A percentile compares a stretch with the other conserved stretches of the same genome.
Conservation (phyloP, 1,284 basidiomycete species). For the Phellopilus nigrolimitatus region DNA sequence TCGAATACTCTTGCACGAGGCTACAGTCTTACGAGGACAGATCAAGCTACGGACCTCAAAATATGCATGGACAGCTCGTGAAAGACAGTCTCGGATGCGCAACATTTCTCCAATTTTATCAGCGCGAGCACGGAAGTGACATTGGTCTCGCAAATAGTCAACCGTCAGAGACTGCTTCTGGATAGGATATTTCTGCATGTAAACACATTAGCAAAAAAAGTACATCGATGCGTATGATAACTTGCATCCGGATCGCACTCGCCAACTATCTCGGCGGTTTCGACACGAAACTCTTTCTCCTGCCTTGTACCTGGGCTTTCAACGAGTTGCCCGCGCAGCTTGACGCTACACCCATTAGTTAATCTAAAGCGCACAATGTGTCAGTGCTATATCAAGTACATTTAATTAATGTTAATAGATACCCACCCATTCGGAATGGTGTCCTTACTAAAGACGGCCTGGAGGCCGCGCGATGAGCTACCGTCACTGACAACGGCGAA, state of each 20-base stretch:
- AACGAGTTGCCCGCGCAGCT: conserved; percentile 59
- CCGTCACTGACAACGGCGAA: conserved; percentile 86
- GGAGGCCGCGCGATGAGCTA: conserved; percentile 60
- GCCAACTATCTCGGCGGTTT: conserved; percentile 63
- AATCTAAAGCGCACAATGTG: conserved; percentile 40
- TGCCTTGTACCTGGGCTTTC: conserved; percentile 68
- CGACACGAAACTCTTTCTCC: conserved; percentile 70
- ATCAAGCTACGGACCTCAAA: conserved; percentile 55
- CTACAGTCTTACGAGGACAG: not conserved
- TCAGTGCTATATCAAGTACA: conserved; percentile 23
- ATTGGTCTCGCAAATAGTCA: conserved; percentile 77
- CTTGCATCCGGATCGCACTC: conserved; percentile 70
- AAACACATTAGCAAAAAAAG: not conserved
- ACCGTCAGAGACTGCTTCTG: conserved; percentile 77
- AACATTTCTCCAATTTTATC: conserved; percentile 67
- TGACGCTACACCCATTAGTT: conserved; percentile 70
- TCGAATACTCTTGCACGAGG: too few relatives aligned
- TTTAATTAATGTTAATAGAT: conserved; percentile 3
- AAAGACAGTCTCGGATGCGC: conserved; percentile 60
- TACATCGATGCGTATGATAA: conserved; percentile 6
- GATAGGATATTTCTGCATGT: conserved; percentile 69
- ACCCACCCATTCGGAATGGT: conserved; percentile 9
- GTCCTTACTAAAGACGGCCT: conserved; percentile 66
- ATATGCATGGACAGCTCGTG: conserved; percentile 50
- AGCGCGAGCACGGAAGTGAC: conserved; percentile 81